phyloP scores from a whole-genome alignment of 345 rosid species.

The Lepidium sativum region DNA sequence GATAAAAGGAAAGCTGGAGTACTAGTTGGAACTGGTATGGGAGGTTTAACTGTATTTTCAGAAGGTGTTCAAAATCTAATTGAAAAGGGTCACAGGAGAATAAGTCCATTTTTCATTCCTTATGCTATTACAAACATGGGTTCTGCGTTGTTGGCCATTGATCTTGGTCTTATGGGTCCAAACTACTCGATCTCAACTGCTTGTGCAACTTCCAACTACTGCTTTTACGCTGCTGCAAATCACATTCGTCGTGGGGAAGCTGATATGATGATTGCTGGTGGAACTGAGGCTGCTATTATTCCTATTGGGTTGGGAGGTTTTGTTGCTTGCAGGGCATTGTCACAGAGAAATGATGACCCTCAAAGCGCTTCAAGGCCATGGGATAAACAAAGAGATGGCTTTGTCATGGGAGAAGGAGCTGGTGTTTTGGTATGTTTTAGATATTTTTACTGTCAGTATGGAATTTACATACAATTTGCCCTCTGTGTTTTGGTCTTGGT shows the following conservation, averaged over 20 bases:
- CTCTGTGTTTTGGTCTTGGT: not conserved
- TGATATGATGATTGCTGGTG: conserved; percentile 97
- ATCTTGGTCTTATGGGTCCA: conserved; percentile 97
- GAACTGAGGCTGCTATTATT: conserved; percentile 96
- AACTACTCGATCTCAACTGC: conserved; percentile 98
- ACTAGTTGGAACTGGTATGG: conserved; percentile 99
- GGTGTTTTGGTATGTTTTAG: conserved; percentile 81
- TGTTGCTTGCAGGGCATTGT: conserved; percentile 93
- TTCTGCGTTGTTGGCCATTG: conserved; percentile 89
- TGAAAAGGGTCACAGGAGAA: conserved; percentile 82
- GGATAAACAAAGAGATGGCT: conserved; percentile 92
- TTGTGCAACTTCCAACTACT: conserved; percentile 93
- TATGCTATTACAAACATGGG: conserved; percentile 94
- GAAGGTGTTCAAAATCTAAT: conserved; percentile 78
- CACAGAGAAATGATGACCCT: conserved; percentile 98
- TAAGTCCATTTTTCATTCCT: conserved; percentile 88
- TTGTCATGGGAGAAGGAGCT: conserved; percentile 99
- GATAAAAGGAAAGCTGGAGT: conserved; percentile 81
- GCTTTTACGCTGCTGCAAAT: conserved; percentile 97
- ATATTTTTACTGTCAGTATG: not conserved
- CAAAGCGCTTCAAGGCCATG: conserved; percentile 98
- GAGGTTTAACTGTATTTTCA: conserved; percentile 80
- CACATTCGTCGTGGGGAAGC: conserved; percentile 99
- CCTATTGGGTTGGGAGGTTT: conserved; percentile 98
- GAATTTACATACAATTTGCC: not conserved